These are phyloP conservation scores for Clavaria fumosa DNA, from an alignment of 768 basidiomycete genomes.

Conservation along the genomic window DNA sequence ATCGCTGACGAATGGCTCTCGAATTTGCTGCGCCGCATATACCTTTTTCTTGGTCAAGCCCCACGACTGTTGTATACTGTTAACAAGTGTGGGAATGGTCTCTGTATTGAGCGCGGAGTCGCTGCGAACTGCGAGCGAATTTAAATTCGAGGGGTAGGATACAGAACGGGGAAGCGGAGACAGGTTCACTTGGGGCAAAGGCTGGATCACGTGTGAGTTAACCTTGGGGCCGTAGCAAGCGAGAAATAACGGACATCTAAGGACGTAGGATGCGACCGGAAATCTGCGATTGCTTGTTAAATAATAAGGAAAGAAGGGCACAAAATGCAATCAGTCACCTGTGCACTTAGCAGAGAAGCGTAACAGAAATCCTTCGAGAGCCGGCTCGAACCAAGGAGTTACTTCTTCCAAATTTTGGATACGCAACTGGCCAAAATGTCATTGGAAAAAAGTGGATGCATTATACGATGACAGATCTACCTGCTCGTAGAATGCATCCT, in stretches of 20 bases:
- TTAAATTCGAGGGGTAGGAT: not conserved
- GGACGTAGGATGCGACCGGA: not conserved
- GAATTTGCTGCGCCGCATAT: conserved; percentile 35
- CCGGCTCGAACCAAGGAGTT: conserved; percentile 27
- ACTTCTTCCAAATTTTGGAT: conserved; percentile 26
- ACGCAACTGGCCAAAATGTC: conserved; percentile 19
- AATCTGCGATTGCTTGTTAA: not conserved
- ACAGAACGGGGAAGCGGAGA: not conserved
- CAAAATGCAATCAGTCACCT: conserved; percentile 15
- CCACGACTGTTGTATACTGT: conserved; percentile 48
- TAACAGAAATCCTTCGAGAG: conserved; percentile 21
- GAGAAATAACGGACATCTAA: not conserved
- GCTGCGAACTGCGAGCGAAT: not conserved
- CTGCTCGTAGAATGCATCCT: conserved; percentile 31
- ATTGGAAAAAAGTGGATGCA: not conserved
- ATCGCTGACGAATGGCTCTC: conserved; percentile 39
- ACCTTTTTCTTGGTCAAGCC: conserved; percentile 58
- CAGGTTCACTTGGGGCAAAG: not conserved
- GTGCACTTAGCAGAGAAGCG: conserved; percentile 23
- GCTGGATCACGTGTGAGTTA: too few relatives aligned
- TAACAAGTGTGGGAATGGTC: conserved; percentile 29
- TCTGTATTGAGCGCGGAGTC: conserved; percentile 12
- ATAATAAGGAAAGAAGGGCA: too few relatives aligned
- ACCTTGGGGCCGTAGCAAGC: too few relatives aligned
- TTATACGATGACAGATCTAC: conserved; percentile 14